phyloP scores from a whole-genome alignment of 495 filamentous ascomycete genomes.

The Daldinia vernicosa region DNA sequence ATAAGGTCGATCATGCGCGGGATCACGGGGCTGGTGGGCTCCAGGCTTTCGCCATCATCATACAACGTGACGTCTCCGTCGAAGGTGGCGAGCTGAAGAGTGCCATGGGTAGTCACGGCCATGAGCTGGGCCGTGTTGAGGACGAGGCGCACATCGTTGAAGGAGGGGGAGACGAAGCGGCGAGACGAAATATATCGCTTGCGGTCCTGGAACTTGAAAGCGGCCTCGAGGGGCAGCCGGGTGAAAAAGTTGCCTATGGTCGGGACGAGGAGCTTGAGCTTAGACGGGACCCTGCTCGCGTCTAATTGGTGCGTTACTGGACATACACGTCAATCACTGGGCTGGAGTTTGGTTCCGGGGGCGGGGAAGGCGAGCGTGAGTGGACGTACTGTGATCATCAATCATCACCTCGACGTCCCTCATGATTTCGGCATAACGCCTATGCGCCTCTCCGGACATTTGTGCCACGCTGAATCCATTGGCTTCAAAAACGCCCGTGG shows the following conservation, averaged over 20 bases:
- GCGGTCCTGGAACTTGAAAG: conserved; percentile 89
- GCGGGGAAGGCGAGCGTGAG: conserved; percentile 12
- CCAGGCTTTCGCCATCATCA: conserved; percentile 86
- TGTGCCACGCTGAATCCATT: conserved; percentile 66
- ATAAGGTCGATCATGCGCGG: conserved; percentile 73
- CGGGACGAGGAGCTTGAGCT: conserved; percentile 91
- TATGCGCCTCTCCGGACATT: conserved; percentile 72
- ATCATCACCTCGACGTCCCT: conserved; percentile 91
- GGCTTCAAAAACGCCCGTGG: conserved; percentile 78
- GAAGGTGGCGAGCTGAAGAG: conserved; percentile 86
- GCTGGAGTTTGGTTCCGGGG: conserved; percentile 18
- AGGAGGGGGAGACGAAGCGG: conserved; percentile 94
- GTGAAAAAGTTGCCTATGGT: conserved; percentile 93
- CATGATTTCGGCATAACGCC: conserved; percentile 94
- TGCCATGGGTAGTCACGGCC: conserved; percentile 75
- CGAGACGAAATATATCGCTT: conserved; percentile 87
- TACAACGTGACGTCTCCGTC: conserved; percentile 98
- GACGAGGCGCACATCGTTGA: conserved; percentile 94
- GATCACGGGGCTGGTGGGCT: conserved; percentile 77
- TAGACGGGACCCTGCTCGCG: conserved; percentile 74
- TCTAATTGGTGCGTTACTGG: conserved; percentile 75
- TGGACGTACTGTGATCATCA: conserved; percentile 81
- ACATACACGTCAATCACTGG: conserved; percentile 27
- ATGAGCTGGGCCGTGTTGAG: conserved; percentile 95
- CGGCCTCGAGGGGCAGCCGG: conserved; percentile 79